phyloP scores from a whole-genome alignment of 371 early-diverging fungal genomes.

The Actinomortierella wolfii region DNA sequence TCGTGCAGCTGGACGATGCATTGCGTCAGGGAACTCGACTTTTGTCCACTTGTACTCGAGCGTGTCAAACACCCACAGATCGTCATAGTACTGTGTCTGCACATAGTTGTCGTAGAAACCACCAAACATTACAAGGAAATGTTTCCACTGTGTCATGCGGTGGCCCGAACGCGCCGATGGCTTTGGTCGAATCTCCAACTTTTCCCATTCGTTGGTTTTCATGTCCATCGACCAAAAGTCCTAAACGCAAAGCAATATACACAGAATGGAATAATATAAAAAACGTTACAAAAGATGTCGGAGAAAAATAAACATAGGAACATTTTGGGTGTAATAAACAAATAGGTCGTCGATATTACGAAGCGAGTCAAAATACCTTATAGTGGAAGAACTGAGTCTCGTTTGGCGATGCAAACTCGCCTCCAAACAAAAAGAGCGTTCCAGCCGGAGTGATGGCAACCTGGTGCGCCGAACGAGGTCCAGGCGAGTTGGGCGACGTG shows the following conservation, averaged over 20 bases:
- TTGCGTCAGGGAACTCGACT: constrained; percentile 57
- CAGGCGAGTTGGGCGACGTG: constrained; percentile 63
- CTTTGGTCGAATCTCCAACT: constrained; percentile 54
- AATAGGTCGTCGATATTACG: no score
- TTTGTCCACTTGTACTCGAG: constrained; percentile 62
- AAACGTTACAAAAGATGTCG: background rate
- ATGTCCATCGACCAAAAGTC: constrained; percentile 71
- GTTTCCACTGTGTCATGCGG: constrained; percentile 62
- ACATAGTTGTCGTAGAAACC: constrained; percentile 65
- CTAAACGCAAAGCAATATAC: constrained; percentile 11
- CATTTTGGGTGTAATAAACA: no score
- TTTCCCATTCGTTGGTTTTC: constrained; percentile 65
- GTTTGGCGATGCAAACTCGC: constrained; percentile 61
- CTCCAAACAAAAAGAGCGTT: constrained; percentile 61
- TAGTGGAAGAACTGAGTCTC: constrained; percentile 67
- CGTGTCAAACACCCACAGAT: constrained; percentile 68
- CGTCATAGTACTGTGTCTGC: constrained; percentile 64
- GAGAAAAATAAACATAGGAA: background rate
- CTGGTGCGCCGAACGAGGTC: constrained; percentile 67
- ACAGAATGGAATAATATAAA: background rate
- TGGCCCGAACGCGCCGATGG: constrained; percentile 50
- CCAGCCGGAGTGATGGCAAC: constrained; percentile 57
- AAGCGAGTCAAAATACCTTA: constrained; percentile 40
- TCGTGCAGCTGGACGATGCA: constrained; percentile 53
- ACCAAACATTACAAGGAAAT: constrained; percentile 62